Base-by-base conservation (phyloP, 108 stramenopile species). In the Nannochloropsis granulata region DNA sequence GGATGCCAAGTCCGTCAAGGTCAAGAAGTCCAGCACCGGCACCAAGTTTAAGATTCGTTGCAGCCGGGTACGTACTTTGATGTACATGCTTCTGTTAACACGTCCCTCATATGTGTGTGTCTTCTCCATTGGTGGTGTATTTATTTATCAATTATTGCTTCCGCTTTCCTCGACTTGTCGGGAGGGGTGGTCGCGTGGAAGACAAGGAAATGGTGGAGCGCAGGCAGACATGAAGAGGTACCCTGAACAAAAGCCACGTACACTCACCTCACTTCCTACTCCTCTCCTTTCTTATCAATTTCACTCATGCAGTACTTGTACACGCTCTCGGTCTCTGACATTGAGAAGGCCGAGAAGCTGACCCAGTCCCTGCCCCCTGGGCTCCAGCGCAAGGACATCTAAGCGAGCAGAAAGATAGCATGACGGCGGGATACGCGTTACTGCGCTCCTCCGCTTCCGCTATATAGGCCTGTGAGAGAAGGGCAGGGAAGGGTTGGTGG, bases 1-100 rank as follows among this genome's bases (percentile, higher is more conserved):
- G 78, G 97, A 98, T 91, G 97, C 97, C 93, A 95, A 96, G 91
- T 92, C 95, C 34, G 96, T 98, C 80, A 97, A 97, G 92, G 97
- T 98, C 90, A 94, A 95, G 90, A 96, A 95, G 93, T 91, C 93
- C 23, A 89, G 93, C 26, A 81, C 84, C 79, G 84, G 79, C 45
- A 87, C 95, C 89, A 98, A 98, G 92, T 98, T 97, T 94, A 98
- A 98, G 97, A 97, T 98, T 89, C 94, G 98, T 87, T 97, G 98
- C 94, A 94, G 94, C 85, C 92, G 94, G 88, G 90, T 90, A 82
- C 86, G 88, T 43, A 13, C 19, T 23, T 12, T 13, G 11, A 24
- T 81, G 21, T 71, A 13, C n/a, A 12, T n/a, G 23, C 56, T 79
- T 25, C 12, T 25, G n/a, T 82, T 2, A 82, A 23, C 43, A n/a